Percentiles rank a stretch among this genome's conserved stretches.
These are phyloP conservation scores for Salvia sclarea DNA, from an alignment of 305 asterid species.

Conservation along the genomic window DNA sequence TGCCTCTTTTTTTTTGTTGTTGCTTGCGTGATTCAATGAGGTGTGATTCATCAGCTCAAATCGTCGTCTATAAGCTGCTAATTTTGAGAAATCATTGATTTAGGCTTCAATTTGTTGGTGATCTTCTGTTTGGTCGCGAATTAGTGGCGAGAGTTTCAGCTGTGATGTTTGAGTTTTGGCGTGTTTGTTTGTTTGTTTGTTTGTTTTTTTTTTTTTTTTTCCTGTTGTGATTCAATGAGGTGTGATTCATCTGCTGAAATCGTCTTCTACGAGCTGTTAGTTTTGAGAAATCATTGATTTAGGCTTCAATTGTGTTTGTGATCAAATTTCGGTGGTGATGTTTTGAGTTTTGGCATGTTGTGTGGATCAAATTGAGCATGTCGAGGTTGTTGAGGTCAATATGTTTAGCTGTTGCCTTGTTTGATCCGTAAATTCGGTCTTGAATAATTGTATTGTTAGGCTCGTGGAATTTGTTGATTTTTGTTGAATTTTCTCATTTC, in stretches of 20 bases:
- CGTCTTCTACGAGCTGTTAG: background rate
- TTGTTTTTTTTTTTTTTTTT: too few relatives aligned
- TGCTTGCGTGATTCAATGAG: background rate
- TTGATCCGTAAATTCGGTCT: conserved; percentile 18
- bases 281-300: background rate
- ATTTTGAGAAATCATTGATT: background rate
- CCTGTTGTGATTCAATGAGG: background rate
- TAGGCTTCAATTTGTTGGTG: background rate
- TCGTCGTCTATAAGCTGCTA: background rate
- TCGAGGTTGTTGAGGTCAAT: conserved; percentile 3
- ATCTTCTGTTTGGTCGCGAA: background rate
- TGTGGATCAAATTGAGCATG: conserved; percentile 15
- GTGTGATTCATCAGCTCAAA: background rate
- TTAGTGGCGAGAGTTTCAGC: conserved; percentile 10
- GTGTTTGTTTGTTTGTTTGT: too few relatives aligned
- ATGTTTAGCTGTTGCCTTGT: conserved; percentile 16
- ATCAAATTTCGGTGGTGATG: conserved; percentile 16
- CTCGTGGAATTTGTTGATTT: background rate
- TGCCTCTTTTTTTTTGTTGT: background rate
- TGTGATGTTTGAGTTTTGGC: conserved; percentile 17
- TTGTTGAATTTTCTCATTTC: background rate
- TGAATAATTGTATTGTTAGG: background rate
- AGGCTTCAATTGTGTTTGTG: background rate
- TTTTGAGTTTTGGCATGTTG: conserved; percentile 17
- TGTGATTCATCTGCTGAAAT: background rate